A percentile compares a stretch with the other conserved stretches of the same genome.
phyloP scores from a whole-genome alignment of 2,329 filamentous ascomycete genomes.

The Didymella pinodella region DNA sequence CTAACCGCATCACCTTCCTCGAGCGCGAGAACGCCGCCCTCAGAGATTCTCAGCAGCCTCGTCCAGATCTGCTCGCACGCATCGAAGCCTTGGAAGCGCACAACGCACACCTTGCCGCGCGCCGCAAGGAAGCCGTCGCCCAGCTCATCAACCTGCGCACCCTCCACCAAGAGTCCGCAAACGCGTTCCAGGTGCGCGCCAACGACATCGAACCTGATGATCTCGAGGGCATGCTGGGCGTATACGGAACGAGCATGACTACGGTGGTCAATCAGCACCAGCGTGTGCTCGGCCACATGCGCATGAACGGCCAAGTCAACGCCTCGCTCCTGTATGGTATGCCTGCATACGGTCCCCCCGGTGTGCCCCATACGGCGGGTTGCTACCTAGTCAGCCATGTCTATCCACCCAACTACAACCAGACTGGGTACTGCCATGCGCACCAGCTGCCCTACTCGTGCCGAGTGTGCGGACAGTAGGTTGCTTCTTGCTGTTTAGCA shows the following conservation, averaged over 20 bases:
- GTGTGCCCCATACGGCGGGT: neutral
- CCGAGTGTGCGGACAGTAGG: slow-evolving; percentile 20
- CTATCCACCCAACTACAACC: slow-evolving; percentile 21
- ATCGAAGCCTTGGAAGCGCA: slow-evolving; percentile 25
- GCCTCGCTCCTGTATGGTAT: neutral
- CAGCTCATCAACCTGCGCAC: slow-evolving; percentile 30
- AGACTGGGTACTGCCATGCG: slow-evolving; percentile 22
- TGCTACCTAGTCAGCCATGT: slow-evolving; percentile 1
- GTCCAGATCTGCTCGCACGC: slow-evolving; percentile 2
- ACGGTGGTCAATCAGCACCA: slow-evolving; percentile 31
- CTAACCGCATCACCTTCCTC: slow-evolving; percentile 16
- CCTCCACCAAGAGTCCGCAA: slow-evolving; percentile 30
- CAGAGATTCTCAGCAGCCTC: neutral
- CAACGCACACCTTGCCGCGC: slow-evolving; percentile 13
- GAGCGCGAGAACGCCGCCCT: slow-evolving; percentile 27
- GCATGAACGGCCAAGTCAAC: neutral
- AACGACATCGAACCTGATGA: slow-evolving; percentile 29
- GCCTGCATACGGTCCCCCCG: neutral
- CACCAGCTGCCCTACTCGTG: slow-evolving; percentile 27
- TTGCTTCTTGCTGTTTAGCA: neutral
- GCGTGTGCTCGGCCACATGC: slow-evolving; percentile 20
- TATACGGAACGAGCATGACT: slow-evolving; percentile 20
- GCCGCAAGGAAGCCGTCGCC: slow-evolving; percentile 28
- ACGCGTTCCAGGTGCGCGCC: slow-evolving; percentile 27
- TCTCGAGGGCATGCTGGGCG: slow-evolving; percentile 30